phyloP scores from a whole-genome alignment of 2,329 filamentous ascomycete species.

The Pochonia chlamydosporia region DNA sequence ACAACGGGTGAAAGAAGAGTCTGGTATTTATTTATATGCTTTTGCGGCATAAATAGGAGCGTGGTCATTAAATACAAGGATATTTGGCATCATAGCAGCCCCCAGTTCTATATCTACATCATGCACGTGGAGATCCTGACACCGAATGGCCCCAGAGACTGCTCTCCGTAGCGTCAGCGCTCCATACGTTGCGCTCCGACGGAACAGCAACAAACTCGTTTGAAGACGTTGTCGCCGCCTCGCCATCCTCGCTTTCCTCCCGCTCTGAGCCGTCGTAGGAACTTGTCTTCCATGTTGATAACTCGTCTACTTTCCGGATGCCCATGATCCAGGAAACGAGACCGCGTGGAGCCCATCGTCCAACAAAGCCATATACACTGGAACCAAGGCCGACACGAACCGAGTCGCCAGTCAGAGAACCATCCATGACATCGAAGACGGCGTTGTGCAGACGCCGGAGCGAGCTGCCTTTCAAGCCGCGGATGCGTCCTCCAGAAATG shows the following conservation, averaged over 20 bases:
- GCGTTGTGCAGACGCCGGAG: constrained; percentile 77
- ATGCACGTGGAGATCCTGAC: constrained; percentile 13
- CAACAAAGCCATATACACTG: constrained; percentile 78
- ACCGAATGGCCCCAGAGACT: constrained; percentile 37
- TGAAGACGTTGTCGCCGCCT: constrained; percentile 21
- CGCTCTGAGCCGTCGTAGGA: constrained; percentile 30
- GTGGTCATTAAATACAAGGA: constrained; percentile 1
- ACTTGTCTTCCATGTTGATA: constrained; percentile 47
- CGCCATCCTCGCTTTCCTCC: constrained; percentile 29
- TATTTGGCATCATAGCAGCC: background rate
- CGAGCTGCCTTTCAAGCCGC: constrained; percentile 61
- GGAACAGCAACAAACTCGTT: constrained; percentile 48
- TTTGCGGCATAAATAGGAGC: background rate
- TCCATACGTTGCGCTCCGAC: constrained; percentile 34
- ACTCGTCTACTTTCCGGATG: constrained; percentile 55
- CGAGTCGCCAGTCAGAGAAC: constrained; percentile 52
- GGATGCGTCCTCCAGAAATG: constrained; percentile 51
- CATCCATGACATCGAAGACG: constrained; percentile 83
- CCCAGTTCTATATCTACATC: background rate
- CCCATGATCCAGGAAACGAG: constrained; percentile 95
- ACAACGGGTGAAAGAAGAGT: too few species aligned
- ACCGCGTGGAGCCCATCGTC: constrained; percentile 68
- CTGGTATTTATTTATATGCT: too few species aligned
- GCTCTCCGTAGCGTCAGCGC: constrained; percentile 34
- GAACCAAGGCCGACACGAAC: constrained; percentile 82